Percentiles rank a stretch among this genome's conserved stretches.
Evolutionary conservation across 2,329 filamentous ascomycete species (phyloP).

Genomic region (Geosmithia flava): DNA sequence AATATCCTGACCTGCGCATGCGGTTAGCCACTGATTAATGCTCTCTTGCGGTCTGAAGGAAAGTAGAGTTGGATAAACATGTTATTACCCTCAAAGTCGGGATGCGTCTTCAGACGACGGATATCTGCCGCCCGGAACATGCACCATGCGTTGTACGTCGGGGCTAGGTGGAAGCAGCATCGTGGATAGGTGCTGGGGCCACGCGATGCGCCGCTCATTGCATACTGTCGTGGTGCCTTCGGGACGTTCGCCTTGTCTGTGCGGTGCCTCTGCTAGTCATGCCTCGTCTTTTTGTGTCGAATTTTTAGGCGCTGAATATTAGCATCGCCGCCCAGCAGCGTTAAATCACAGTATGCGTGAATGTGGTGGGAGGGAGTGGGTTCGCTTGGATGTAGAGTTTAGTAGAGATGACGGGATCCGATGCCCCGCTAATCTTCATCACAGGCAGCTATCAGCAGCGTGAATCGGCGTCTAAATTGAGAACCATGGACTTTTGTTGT

Average conservation of each 20-base stretch:
- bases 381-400: not conserved
- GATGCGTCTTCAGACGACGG: constrained; percentile 28
- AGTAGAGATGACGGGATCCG: too few species aligned
- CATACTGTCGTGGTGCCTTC: constrained; percentile 19
- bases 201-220: constrained; percentile 32
- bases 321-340: not conserved
- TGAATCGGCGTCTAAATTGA: too few species aligned
- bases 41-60: not conserved
- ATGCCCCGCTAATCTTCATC: too few species aligned
- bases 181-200: constrained; percentile 37
- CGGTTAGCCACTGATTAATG: not conserved
- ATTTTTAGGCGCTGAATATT: not conserved
- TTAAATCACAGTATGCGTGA: not conserved
- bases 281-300: not conserved
- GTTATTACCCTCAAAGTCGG: constrained; percentile 38
- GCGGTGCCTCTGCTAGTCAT: not conserved
- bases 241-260: not conserved
- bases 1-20: constrained; percentile 25
- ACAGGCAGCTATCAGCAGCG: too few species aligned
- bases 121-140: constrained; percentile 40
- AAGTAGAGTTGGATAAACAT: constrained; percentile 2
- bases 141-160: constrained; percentile 48
- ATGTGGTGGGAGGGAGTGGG: not conserved
- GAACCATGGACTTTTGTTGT: too few species aligned
- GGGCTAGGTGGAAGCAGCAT: constrained; percentile 51